Base-by-base conservation (phyloP, 1,284 basidiomycete genomes). In the Lentinus polychrous region DNA sequence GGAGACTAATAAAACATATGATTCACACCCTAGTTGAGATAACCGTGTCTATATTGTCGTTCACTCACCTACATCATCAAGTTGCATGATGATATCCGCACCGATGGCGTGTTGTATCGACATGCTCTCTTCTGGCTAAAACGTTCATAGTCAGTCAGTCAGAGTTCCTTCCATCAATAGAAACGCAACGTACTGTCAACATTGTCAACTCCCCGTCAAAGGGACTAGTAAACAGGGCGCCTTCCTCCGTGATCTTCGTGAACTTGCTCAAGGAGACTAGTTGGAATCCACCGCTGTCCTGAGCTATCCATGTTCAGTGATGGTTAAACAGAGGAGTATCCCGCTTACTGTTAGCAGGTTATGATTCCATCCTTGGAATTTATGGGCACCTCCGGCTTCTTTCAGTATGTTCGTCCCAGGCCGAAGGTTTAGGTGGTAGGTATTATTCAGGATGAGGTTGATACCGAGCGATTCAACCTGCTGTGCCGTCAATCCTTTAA, bases 11-110 rank as follows among this genome's bases (percentile, higher is more conserved):
- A 2, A 24, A 23, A 18, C 15, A 15, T 22, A 43, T 10, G 50
- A 31, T n/a, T 34, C 22, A 8, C 8, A 33, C 35, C 17, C 46
- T 27, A 3, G 14, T 12, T 15, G n/a, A 20, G 6, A 20, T 20
- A 1, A 11, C 8, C 11, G 11, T 18, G 14, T 32, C 5, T 22
- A 1, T 7, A 17, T 49, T n/a, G n/a, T n/a, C 17, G 18, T 17
- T 34, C 31, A 68, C 82, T 64, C 57, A 86, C 87, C 90, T 46
- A 92, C 91, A 66, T 92, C 90, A 61, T 92, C 89, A 11, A 92
- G 72, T 60, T 92, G 89, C 90, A 92, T 92, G 55, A 93, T 91
- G 49, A 93, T 93, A 63, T 93, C 90, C 14, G 84, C 86, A 3
- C 90, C 89, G 40, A 93, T 91, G 3, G 83, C 73, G 59, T 93